These are phyloP conservation scores for Immersiporthe knoxdaviesiana DNA, from an alignment of 2,329 filamentous ascomycete genomes.

Conservation along the genomic window DNA sequence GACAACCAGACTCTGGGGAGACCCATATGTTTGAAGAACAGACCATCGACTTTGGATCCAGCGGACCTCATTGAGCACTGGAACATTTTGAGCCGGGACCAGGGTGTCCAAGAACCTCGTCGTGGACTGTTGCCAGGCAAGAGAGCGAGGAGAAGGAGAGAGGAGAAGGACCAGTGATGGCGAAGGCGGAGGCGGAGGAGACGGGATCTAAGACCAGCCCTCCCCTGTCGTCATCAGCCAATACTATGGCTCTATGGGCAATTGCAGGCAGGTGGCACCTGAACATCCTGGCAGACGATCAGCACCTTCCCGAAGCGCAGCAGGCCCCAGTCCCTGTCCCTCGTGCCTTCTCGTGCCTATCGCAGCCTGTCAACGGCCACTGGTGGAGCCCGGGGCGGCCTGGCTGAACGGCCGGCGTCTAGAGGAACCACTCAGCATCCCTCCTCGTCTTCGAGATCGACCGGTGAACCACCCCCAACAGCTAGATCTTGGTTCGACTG, in stretches of 20 bases:
- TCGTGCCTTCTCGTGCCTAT: too few species aligned
- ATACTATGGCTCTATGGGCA: neutral
- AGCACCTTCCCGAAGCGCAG: conserved; percentile 14
- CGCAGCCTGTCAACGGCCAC: neutral
- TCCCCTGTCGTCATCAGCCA: neutral
- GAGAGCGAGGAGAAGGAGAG: neutral
- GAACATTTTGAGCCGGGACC: neutral
- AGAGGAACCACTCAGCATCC: conserved; percentile 32
- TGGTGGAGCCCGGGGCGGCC: conserved; percentile 24
- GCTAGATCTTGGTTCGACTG: conserved; percentile 21
- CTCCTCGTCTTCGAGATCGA: conserved; percentile 1
- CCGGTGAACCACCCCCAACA: conserved; percentile 14
- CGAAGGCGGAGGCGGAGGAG: neutral
- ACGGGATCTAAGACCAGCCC: neutral
- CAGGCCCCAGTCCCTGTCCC: neutral
- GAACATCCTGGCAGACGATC: neutral
- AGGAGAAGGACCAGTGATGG: neutral
- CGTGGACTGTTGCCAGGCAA: neutral
- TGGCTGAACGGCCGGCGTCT: conserved; percentile 38
- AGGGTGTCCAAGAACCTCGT: neutral
- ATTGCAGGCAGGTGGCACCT: neutral
- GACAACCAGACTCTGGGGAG: neutral
- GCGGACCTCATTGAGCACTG: neutral
- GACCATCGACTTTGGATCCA: neutral
- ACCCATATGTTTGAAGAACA: neutral